Evolutionary conservation across 306 rosid species (phyloP), one percentile per base, ranked within the genome.

Genomic region (Abrus precatorius): DNA sequence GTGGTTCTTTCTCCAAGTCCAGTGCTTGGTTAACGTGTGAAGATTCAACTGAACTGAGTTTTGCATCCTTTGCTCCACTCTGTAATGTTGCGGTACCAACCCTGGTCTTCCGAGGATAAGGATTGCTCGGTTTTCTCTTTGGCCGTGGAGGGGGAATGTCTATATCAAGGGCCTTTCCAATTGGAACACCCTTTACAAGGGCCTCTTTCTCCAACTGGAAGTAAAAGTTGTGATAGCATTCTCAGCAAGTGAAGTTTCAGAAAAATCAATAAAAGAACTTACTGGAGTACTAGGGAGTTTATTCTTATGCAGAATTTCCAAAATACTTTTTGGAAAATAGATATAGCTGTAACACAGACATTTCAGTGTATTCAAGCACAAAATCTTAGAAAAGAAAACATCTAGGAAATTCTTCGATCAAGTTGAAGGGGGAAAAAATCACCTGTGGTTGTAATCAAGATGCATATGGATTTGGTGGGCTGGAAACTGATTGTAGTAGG

Each of bases 121-220:
- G 99, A 86, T 90, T 93, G 82, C 76, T 85, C 64, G 97, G 98
- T 83, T 95, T 95, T 87, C 97, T 89, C 87, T 95, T 95, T 77
- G 96, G 97, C 74, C 98, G 96, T 49, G 99, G 99, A 75, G 99
- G 99, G 50, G 99, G 99, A 55, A 95, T 93, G 52, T 93, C 96
- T 82, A 95, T 91, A 77, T 93, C 96, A 44, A 90, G 81, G 72
- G 97, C 83, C 75, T 90, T 88, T 70, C 95, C 94, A 49, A 88
- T 62, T 11, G 97, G 91, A 85, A 87, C 82, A 40, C 98, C 97
- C 84, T 89, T 95, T 47, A 87, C 82, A 63, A 84, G 85, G 64
- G 99, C 96, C 80, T 93, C 97, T 85, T 93, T 95, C 88, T 95
- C 97, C 91, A 93, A 82, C 99, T 95, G 98, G 68, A 82, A 82